phyloP scores from a whole-genome alignment of 345 rosid species.

The Linum usitatissimum region DNA sequence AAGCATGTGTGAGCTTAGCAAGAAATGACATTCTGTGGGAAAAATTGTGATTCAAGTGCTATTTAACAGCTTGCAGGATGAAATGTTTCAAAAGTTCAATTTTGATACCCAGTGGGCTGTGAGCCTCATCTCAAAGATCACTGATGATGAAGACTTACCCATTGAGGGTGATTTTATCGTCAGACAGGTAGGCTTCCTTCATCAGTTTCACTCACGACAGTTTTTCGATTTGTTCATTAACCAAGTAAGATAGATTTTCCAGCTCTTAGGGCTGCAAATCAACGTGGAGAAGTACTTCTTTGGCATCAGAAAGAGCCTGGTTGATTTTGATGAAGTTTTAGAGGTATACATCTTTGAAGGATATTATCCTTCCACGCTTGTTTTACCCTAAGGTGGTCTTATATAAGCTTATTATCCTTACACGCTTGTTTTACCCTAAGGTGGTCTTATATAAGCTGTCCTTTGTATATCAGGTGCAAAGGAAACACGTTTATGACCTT shows the following conservation, averaged over 20 bases:
- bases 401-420: neutral
- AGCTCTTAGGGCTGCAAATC: conserved; percentile 83
- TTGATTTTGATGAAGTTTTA: conserved; percentile 91
- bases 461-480: conserved; percentile 53
- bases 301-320: conserved; percentile 83
- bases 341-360: conserved; percentile 42
- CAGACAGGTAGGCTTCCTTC: conserved; percentile 49
- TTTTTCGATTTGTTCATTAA: neutral
- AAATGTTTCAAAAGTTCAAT: conserved; percentile 92
- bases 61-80: conserved; percentile 81
- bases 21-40: too few relatives aligned
- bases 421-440: neutral
- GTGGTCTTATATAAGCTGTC: neutral
- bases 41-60: conserved; percentile 8
- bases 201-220: neutral
- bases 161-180: conserved; percentile 81
- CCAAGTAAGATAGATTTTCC: conserved; percentile 12
- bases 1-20: too few relatives aligned
- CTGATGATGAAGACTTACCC: conserved; percentile 73
- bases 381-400: neutral
- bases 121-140: conserved; percentile 69
- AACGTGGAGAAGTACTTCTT: conserved; percentile 91
- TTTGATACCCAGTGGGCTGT: conserved; percentile 95
- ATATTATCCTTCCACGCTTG: neutral
- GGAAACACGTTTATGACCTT: conserved; percentile 86